Evolutionary conservation across 2,329 filamentous ascomycete genomes (phyloP), one percentile per base, ranked within the genome.

Genomic region (Paecilomyces variotii): DNA sequence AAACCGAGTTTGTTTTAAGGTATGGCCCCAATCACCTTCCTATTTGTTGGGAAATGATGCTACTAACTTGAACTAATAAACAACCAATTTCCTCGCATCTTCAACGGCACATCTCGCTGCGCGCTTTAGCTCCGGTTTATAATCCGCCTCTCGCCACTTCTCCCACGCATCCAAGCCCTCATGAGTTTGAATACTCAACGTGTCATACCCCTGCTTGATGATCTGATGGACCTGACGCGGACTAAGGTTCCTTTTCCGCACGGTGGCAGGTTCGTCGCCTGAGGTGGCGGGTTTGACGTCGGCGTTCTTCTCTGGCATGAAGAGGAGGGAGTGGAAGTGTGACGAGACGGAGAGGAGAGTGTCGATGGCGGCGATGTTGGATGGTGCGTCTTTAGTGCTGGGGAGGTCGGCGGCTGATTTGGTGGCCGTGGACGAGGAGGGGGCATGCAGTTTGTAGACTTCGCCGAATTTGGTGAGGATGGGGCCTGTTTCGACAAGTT

Each of bases 171-270:
- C 92, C 64, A 96, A 73, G 0, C 90, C 92, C 70, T 96, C 92
- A 67, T 87, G 91, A 0, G 90, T 86, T 74, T 95, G 90, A 57
- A 99, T 95, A 62, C 89, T 93, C 67, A 99, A 76, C 35, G 92
- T 96, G 74, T 97, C 93, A 69, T 97, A 97, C 0, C 94, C 94
- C 72, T 95, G 89, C 77, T 96, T 96, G 74, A 99, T 97, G 28
- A 97, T 89, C 64, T 89, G 88, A 50, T 88, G 87, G 45, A 99
- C 91, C 71, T 97, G 89, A 55, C 85, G 81, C 39, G 88, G 91
- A 59, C 90, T 96, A 60, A 97, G 77, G 64, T 89, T 85, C 67
- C 85, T 88, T 60, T 84, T 82, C 64, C 68, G 74, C 65, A 67
- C 0, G 68, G 64, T 12, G 72, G 68, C 27, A 73, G 62, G 30